Conservation (phyloP, 1,139 yeast genomes). For the Arxiozyma heterogenica region DNA sequence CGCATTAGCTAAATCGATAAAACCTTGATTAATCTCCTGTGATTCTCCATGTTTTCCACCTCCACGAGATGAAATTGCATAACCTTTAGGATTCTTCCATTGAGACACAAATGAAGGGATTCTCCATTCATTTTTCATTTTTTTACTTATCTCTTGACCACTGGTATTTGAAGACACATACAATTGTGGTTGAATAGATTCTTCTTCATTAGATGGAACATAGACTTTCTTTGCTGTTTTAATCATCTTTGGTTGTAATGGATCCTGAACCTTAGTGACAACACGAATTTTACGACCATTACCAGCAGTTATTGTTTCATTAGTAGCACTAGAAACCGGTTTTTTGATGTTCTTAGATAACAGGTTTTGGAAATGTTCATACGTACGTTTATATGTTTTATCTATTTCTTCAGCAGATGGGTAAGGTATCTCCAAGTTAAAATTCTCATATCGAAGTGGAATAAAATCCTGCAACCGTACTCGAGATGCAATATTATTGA, state of each 20-base stretch:
- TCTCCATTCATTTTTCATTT: slow-evolving; percentile 74
- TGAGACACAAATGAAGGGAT: slow-evolving; percentile 90
- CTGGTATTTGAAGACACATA: slow-evolving; percentile 34
- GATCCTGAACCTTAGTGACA: slow-evolving; percentile 62
- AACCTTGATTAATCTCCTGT: slow-evolving; percentile 47
- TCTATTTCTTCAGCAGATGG: slow-evolving; percentile 39
- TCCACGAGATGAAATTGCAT: slow-evolving; percentile 64
- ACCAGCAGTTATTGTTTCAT: slow-evolving; percentile 39
- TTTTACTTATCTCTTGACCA: slow-evolving; percentile 38
- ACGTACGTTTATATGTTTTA: slow-evolving; percentile 38
- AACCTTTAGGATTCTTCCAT: slow-evolving; percentile 94
- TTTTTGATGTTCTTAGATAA: slow-evolving; percentile 20
- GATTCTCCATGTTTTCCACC: slow-evolving; percentile 36
- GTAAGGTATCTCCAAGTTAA: slow-evolving; percentile 28
- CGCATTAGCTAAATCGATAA: slow-evolving; percentile 60
- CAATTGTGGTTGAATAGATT: slow-evolving; percentile 3
- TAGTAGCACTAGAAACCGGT: slow-evolving; percentile 32
- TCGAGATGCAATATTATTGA: slow-evolving; percentile 3
- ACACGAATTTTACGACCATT: slow-evolving; percentile 32
- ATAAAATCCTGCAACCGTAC: slow-evolving; percentile 35
- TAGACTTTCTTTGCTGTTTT: slow-evolving; percentile 71
- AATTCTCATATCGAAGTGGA: slow-evolving; percentile 40
- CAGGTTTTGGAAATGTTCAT: slow-evolving; percentile 40
- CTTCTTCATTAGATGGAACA: slow-evolving; percentile 4
- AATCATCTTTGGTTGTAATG: slow-evolving; percentile 67